Evolutionary conservation across 148 eudicot genomes (phyloP), one percentile per base, ranked within the genome.

Genomic region (Rhododendron williamsianum): DNA sequence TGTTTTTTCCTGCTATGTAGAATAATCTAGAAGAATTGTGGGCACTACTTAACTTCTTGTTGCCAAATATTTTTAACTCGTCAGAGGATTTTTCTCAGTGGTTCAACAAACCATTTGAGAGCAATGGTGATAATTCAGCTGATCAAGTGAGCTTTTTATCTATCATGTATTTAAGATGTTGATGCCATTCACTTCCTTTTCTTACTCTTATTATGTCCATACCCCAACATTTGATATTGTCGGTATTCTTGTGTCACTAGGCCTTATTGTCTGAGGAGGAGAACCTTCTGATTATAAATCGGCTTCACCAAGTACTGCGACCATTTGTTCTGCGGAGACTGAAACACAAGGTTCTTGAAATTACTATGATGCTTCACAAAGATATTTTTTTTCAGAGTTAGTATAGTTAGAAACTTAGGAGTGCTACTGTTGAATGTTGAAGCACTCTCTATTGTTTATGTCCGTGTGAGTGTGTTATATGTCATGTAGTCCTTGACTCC

Each of bases 291-390:
- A 94, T 97, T 88, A 97, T 97, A 73, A 97, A 97, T 67, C 99
- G 99, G 82, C 96, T 97, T 88, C 99, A 97, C 89, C 99, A 97
- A 95, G 99, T 97, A 92, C 91, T 97, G 86, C 95, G 99, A n/a
- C 99, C 99, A 83, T 97, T 97, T 92, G 99, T 97, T 67, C 96
- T 97, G 33, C 86, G 99, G 84, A 92, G 99, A 88, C 93, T 97
- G 84, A 97, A 97, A 86, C 99, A 97, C 91, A 97, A 97, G 99
- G 99, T 96, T 80, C 30, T 41, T 86, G 16, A 38, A 11, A 69
- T 52, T 69, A 41, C 52, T 10, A 3, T n/a, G 41, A 71, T 5
- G 35, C 78, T 78, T 73, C 6, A 12, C 19, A 18, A 10, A 51
- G 9, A 46, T 46, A 13, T 80, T 76, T 27, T 21, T 54, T 56